A percentile compares a stretch with the other conserved stretches of the same genome.
Evolutionary conservation across 306 rosid genomes (phyloP).

Genomic region (Castanopsis chinensis): DNA sequence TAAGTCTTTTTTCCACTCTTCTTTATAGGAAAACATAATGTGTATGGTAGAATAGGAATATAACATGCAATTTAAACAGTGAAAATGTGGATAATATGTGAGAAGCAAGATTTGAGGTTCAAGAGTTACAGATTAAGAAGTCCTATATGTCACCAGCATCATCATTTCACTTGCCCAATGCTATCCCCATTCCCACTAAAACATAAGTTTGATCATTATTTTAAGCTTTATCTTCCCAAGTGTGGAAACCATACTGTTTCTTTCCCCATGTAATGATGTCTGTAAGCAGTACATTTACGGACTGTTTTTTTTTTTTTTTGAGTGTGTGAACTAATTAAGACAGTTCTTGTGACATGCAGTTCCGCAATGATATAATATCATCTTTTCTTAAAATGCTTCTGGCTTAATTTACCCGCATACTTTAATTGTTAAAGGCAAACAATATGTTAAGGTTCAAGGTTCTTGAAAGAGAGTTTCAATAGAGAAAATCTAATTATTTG

Average conservation of each 20-base stretch:
- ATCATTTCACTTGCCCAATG: neutral
- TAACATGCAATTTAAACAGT: neutral
- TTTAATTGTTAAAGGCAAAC: neutral
- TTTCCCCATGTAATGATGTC: too few species aligned
- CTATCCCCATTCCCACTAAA: neutral
- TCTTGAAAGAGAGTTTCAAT: neutral
- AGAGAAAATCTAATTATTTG: neutral
- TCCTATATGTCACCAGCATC: neutral
- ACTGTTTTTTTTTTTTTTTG: neutral
- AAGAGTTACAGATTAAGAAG: neutral
- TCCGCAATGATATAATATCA: neutral
- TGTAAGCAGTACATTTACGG: too few species aligned
- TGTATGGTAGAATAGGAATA: neutral
- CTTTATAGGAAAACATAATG: neutral
- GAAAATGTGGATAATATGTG: neutral
- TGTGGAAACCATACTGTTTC: neutral
- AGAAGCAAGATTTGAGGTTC: neutral
- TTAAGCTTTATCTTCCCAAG: neutral
- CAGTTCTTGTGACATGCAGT: neutral
- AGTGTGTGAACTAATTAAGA: neutral
- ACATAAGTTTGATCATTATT: neutral
- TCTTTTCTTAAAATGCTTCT: neutral
- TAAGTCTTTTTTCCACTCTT: slow-evolving; percentile 1
- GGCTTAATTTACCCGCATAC: neutral
- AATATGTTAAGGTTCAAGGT: neutral